Evolutionary conservation across 164 flowering plant genomes (phyloP), one percentile per base, ranked within the genome.

Genomic region (Annona cherimola): DNA sequence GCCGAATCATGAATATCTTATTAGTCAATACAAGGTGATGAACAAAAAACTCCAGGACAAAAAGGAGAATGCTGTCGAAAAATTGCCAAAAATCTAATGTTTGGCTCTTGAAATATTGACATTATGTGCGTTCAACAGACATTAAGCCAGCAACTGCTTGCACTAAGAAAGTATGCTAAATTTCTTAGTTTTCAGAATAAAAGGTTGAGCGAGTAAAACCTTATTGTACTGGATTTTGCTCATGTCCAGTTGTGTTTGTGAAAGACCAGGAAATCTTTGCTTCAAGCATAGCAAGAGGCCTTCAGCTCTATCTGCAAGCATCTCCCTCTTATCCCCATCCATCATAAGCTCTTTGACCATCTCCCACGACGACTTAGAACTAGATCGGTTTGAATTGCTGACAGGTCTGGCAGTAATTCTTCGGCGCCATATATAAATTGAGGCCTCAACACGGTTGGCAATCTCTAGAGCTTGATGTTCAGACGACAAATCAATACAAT

Each of bases 171-270:
- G 14, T 50, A 16, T 50, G 57, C 57, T 9, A 11, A 50, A 50
- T 50, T 50, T 66, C 44, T 11, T 20, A 45, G 5, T 43, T 50
- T 42, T 50, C 43, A 72, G 39, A 4, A 46, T 5, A 40, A 72
- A 57, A 12, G 35, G 67, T 61, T 35, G 20, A 41, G 68, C 61
- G 45, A 40, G 65, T 39, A 19, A 26, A 62, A 96, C 99, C 98
- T 93, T 90, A 83, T 96, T 96, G 86, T 73, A 89, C 57, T 96
- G 98, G 55, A 96, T 93, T 79, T 93, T 96, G 88, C 88, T 89
- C 77, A 88, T 86, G 69, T 96, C 99, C 68, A 96, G 79, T 11
- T 92, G 68, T 26, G 98, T 92, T 72, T 96, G 99, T 2, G 97
- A 78, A 19, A 96, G 85, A 68, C 88, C 84, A 18, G 99, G 98